Evolutionary conservation across 495 filamentous ascomycete genomes (phyloP).

Genomic region (Barbatosphaeria neglecta): DNA sequence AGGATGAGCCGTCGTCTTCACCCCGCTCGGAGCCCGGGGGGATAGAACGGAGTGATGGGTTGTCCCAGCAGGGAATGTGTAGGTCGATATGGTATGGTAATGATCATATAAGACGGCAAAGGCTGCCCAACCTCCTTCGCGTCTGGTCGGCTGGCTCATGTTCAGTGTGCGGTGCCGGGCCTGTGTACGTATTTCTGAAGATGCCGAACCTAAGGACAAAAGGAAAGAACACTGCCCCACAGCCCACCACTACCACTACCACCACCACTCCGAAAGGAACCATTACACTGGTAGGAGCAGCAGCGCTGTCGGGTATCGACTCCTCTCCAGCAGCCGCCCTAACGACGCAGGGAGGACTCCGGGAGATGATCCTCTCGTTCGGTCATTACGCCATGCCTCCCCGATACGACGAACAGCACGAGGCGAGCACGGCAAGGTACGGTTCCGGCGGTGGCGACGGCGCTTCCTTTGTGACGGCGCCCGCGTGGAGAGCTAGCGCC

Average conservation of each 20-base stretch:
- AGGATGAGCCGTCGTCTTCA: no score
- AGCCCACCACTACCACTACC: slow-evolving; percentile 4
- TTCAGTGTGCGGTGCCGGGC: no score
- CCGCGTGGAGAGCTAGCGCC: slow-evolving; percentile 13
- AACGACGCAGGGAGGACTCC: not conserved
- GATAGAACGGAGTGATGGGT: no score
- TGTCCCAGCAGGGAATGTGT: no score
- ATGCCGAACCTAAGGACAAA: not conserved
- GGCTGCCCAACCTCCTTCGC: no score
- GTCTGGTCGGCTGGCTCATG: no score
- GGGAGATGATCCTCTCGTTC: not conserved
- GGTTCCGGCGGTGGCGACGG: not conserved
- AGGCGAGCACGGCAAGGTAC: not conserved
- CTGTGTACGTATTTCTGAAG: no score
- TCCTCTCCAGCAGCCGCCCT: no score
- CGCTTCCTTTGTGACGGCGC: not conserved
- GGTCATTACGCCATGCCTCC: not conserved
- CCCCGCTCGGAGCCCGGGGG: no score
- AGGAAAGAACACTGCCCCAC: not conserved
- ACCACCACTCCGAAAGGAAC: not conserved
- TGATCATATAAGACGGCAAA: no score
- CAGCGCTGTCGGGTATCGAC: not conserved
- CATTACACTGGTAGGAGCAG: not conserved
- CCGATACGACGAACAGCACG: not conserved
- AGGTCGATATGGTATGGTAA: no score